These are phyloP conservation scores for Podaxis sp. DNA, from an alignment of 768 basidiomycete species.

Conservation along the genomic window DNA sequence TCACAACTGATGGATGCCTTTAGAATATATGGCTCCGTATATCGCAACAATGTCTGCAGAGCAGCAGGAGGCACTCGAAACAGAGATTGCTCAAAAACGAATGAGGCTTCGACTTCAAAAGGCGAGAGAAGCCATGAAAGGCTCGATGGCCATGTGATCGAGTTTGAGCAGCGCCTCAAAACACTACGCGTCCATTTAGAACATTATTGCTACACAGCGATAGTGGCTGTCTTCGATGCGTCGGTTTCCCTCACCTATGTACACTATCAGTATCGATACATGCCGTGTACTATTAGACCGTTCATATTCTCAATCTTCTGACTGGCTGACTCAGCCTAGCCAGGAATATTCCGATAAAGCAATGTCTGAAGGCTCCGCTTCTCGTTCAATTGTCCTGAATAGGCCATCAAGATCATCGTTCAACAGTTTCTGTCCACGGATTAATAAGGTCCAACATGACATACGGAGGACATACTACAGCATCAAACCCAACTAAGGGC, in stretches of 20 bases:
- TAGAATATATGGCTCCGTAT: background rate
- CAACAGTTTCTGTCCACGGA: background rate
- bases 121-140: background rate
- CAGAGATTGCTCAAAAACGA: background rate
- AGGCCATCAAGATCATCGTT: background rate
- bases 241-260: no score
- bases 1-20: background rate
- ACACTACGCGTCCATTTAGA: no score
- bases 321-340: no score
- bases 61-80: background rate
- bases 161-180: no score
- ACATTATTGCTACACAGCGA: no score
- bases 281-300: no score
- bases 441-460: background rate
- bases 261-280: no score
- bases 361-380: no score
- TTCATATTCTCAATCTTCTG: no score
- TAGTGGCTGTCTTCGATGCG: no score
- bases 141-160: background rate
- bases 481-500: conserved; percentile 43
- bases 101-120: background rate
- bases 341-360: no score
- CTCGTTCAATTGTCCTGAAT: no score
- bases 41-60: background rate
- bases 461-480: conserved; percentile 44